These are phyloP conservation scores for Elsinoe australis DNA, from an alignment of 2,329 filamentous ascomycete genomes.

Conservation along the genomic window DNA sequence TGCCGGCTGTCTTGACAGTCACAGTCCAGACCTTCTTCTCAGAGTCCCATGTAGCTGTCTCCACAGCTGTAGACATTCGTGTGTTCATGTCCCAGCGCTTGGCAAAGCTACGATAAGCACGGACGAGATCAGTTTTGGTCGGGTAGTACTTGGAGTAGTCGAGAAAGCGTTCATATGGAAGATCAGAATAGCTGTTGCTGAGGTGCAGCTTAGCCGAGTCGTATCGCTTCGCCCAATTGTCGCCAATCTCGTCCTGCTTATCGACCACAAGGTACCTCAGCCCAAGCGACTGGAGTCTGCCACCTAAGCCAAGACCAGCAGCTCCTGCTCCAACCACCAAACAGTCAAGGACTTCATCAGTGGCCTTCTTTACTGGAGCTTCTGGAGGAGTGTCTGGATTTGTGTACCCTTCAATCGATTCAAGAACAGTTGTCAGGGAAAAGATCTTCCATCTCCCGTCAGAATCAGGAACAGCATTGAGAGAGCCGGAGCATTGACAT, in stretches of 20 bases:
- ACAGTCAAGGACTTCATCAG: slow-evolving; percentile 25
- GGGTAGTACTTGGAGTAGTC: slow-evolving; percentile 21
- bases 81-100: slow-evolving; percentile 33
- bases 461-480: slow-evolving; percentile 30
- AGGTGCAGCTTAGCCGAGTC: slow-evolving; percentile 39
- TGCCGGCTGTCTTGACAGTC: slow-evolving; percentile 2
- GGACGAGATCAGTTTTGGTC: slow-evolving; percentile 22
- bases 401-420: slow-evolving; percentile 32
- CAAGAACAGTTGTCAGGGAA: slow-evolving; percentile 33
- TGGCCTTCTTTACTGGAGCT: slow-evolving; percentile 18
- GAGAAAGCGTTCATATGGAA: slow-evolving; percentile 28
- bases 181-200: slow-evolving; percentile 33
- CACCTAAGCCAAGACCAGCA: slow-evolving; percentile 28
- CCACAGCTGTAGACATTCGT: slow-evolving; percentile 33
- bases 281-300: slow-evolving; percentile 35
- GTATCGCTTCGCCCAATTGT: slow-evolving; percentile 37
- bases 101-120: slow-evolving; percentile 14
- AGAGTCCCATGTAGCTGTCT: slow-evolving; percentile 35
- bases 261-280: slow-evolving; percentile 35
- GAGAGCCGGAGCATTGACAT: slow-evolving; percentile 28
- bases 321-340: slow-evolving; percentile 38
- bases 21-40: slow-evolving; percentile 33
- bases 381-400: slow-evolving; percentile 24
- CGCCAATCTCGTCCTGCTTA: slow-evolving; percentile 30
- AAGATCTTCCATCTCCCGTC: slow-evolving; percentile 35